phyloP scores from a whole-genome alignment of 805 yeast genomes.

The Ogataea haglerorum region DNA sequence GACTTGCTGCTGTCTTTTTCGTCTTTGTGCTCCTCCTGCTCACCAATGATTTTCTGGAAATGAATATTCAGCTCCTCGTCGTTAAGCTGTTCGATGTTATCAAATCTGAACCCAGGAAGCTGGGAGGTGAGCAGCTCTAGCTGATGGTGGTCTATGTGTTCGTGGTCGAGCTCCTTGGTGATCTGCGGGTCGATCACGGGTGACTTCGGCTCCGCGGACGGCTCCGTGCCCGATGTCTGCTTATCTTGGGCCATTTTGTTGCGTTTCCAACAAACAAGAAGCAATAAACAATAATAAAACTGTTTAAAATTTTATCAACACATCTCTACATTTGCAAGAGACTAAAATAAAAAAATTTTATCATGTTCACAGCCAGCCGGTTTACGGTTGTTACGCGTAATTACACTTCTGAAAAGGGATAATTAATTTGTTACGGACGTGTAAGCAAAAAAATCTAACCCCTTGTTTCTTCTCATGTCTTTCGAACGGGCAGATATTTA shows the following conservation, averaged over 20 bases:
- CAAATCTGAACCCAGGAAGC: slow-evolving; percentile 25
- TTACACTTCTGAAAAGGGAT: slow-evolving; percentile 7
- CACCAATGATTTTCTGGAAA: slow-evolving; percentile 26
- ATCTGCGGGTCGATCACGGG: slow-evolving; percentile 12
- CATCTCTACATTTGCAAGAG: slow-evolving; percentile 10
- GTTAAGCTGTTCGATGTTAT: slow-evolving; percentile 22
- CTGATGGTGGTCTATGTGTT: slow-evolving; percentile 7
- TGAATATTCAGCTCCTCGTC: slow-evolving; percentile 31
- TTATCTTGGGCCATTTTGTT: slow-evolving; percentile 3
- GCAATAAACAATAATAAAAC: slow-evolving; percentile 6
- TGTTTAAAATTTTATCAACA: slow-evolving; percentile 8
- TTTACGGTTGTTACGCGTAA: slow-evolving; percentile 7
- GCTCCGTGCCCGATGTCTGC: not conserved
- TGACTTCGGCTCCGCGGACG: slow-evolving; percentile 3
- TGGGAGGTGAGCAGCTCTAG: slow-evolving; percentile 26
- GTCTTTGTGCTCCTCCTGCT: slow-evolving; percentile 5
- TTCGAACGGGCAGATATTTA: slow-evolving; percentile 70
- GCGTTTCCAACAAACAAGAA: not conserved
- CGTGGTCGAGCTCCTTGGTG: slow-evolving; percentile 16
- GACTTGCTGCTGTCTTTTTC: not conserved
- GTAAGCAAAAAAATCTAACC: slow-evolving; percentile 6
- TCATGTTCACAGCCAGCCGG: not conserved
- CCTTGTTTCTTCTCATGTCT: slow-evolving; percentile 44
- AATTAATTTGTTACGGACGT: slow-evolving; percentile 10
- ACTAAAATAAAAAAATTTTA: no score